Percentiles rank a stretch among this genome's conserved stretches.
Evolutionary conservation across 768 basidiomycete species (phyloP).

Genomic region (Arthromyces matolae): DNA sequence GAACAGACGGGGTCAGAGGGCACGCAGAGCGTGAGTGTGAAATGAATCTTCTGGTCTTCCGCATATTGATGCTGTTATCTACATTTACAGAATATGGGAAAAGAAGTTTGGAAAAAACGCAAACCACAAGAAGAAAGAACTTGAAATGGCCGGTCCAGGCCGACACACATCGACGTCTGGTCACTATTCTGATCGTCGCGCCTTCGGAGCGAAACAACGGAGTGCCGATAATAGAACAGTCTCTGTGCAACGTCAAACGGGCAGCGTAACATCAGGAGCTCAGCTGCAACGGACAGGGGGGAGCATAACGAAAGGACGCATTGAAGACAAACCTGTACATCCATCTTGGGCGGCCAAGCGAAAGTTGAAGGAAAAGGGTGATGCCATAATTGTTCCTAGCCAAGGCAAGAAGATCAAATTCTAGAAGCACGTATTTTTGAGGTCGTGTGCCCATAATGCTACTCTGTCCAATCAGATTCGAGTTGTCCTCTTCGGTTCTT

Average conservation of each 20-base stretch:
- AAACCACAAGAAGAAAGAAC: slow-evolving; percentile 81
- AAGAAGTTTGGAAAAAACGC: slow-evolving; percentile 91
- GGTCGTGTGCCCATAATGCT: slow-evolving; percentile 12
- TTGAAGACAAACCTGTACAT: slow-evolving; percentile 55
- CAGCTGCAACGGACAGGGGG: slow-evolving; percentile 15
- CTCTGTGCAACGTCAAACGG: slow-evolving; percentile 19
- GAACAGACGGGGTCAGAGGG: slow-evolving; percentile 90
- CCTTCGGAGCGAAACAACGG: background rate
- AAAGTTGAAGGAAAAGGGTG: slow-evolving; percentile 69
- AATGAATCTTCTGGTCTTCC: background rate
- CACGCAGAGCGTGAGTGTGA: slow-evolving; percentile 83
- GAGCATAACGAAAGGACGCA: slow-evolving; percentile 8
- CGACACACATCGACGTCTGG: background rate
- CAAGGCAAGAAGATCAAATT: slow-evolving; percentile 88
- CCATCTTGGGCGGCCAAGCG: slow-evolving; percentile 97
- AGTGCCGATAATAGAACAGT: slow-evolving; percentile 9
- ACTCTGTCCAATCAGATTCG: slow-evolving; percentile 1
- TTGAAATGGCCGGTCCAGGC: slow-evolving; percentile 14
- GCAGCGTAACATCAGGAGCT: slow-evolving; percentile 26
- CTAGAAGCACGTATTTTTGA: slow-evolving; percentile 19
- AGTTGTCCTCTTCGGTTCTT: background rate
- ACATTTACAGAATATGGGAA: slow-evolving; percentile 84
- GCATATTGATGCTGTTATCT: slow-evolving; percentile 2
- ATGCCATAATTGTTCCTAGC: slow-evolving; percentile 55
- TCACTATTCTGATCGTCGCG: background rate